phyloP scores from a whole-genome alignment of 495 filamentous ascomycete genomes.

The Friedmanniomyces endolithicus region DNA sequence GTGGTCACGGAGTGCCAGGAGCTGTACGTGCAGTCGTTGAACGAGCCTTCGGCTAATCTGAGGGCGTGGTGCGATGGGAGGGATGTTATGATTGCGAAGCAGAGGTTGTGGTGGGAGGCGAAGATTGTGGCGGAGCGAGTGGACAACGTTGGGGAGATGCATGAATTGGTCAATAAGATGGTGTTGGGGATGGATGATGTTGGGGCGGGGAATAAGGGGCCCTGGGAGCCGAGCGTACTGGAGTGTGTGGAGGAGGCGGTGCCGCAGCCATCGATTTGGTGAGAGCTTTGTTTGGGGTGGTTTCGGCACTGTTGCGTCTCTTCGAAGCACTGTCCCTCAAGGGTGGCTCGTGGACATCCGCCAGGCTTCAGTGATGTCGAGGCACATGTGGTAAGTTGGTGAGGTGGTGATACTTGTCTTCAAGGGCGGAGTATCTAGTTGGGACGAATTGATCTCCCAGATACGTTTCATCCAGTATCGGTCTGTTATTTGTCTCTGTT shows the following conservation, averaged over 20 bases:
- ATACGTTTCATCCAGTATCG: too few species aligned
- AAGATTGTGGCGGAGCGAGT: slow-evolving; percentile 29
- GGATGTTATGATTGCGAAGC: slow-evolving; percentile 26
- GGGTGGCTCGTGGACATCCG: too few species aligned
- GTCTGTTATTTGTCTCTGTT: too few species aligned
- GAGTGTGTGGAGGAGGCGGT: neutral
- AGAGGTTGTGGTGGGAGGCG: slow-evolving; percentile 37
- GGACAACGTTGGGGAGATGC: slow-evolving; percentile 5
- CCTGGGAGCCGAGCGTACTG: neutral
- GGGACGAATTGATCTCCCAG: too few species aligned
- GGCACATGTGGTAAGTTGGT: too few species aligned
- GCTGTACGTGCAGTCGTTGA: slow-evolving; percentile 18
- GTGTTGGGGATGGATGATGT: slow-evolving; percentile 4
- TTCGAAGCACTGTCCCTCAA: too few species aligned
- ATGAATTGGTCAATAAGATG: neutral
- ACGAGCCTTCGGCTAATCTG: neutral
- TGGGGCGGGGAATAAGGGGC: slow-evolving; percentile 3
- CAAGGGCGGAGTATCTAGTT: too few species aligned
- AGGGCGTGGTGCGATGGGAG: neutral
- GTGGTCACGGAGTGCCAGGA: slow-evolving; percentile 36
- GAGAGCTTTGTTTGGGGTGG: neutral
- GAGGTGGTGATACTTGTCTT: too few species aligned
- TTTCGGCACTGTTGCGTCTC: too few species aligned
- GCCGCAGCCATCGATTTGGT: neutral
- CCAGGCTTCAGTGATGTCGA: too few species aligned